Percentiles rank a stretch among this genome's conserved stretches.
These are phyloP conservation scores for Anethum foeniculum DNA, from an alignment of 140 eudicot genomes.

Conservation along the genomic window DNA sequence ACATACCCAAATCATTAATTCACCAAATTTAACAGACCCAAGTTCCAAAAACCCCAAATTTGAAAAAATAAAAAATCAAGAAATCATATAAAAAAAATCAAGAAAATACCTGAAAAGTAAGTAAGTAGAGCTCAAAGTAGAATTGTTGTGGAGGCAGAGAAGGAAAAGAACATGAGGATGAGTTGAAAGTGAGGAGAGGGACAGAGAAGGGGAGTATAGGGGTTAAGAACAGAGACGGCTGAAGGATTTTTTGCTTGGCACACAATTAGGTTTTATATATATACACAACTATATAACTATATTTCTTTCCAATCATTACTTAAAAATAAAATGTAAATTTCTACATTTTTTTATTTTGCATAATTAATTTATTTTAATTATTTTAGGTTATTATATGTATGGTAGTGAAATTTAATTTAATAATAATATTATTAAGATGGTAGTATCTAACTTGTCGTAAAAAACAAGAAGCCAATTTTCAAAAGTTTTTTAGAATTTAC, in stretches of 20 bases:
- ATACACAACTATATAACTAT: background rate
- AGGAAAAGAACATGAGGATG: background rate
- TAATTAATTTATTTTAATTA: too few relatives aligned
- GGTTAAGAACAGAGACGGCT: slow-evolving; percentile 2
- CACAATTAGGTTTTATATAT: slow-evolving; percentile 3
- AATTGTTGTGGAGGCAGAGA: background rate
- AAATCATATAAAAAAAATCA: background rate
- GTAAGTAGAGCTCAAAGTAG: background rate
- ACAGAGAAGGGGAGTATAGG: background rate
- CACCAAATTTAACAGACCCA: background rate
- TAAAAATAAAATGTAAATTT: background rate
- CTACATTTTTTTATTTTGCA: too few relatives aligned
- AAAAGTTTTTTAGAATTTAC: too few relatives aligned
- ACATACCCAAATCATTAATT: background rate
- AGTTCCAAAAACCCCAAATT: background rate
- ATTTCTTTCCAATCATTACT: background rate
- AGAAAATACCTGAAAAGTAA: background rate
- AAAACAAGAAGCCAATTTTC: too few relatives aligned
- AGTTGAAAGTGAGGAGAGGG: slow-evolving; percentile 3
- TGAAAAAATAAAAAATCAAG: background rate
- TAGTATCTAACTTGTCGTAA: too few relatives aligned
- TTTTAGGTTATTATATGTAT: too few relatives aligned
- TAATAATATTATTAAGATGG: too few relatives aligned
- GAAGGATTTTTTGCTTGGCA: slow-evolving; percentile 4
- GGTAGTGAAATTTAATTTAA: too few relatives aligned